Evolutionary conservation across 805 yeast species (phyloP).

Genomic region (Brettanomyces anomalus): DNA sequence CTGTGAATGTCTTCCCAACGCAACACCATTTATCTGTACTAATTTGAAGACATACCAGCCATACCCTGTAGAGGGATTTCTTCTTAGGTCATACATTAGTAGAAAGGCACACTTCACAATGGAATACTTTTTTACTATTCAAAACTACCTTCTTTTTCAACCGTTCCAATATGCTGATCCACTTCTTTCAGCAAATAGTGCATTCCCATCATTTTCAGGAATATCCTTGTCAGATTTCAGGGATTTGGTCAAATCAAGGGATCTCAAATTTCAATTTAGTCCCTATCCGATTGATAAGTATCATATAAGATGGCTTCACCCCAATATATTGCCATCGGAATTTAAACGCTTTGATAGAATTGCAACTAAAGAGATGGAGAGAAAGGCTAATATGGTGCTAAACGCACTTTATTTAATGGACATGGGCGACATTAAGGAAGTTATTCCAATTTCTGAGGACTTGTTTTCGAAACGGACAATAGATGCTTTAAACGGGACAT

Average conservation of each 20-base stretch:
- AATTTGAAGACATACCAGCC: conserved; percentile 41
- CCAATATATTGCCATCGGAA: conserved; percentile 26
- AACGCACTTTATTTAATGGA: conserved; percentile 58
- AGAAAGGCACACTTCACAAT: conserved; percentile 38
- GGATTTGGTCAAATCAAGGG: conserved; percentile 17
- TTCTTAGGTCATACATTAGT: conserved; percentile 31
- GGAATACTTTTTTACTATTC: conserved; percentile 56
- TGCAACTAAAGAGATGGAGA: conserved; percentile 58
- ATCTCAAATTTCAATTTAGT: conserved; percentile 30
- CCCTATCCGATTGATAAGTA: conserved; percentile 46
- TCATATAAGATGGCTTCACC: conserved; percentile 57
- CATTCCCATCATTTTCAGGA: not conserved
- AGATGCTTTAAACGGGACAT: conserved; percentile 22
- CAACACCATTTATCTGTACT: too few relatives aligned
- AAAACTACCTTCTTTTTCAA: conserved; percentile 51
- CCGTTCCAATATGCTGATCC: conserved; percentile 51
- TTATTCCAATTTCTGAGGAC: conserved; percentile 25
- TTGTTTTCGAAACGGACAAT: conserved; percentile 20
- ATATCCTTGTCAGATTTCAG: conserved; percentile 12
- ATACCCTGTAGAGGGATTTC: conserved; percentile 71
- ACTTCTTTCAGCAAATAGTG: conserved; percentile 29
- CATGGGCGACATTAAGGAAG: conserved; percentile 36
- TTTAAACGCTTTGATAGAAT: conserved; percentile 41
- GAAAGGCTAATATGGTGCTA: conserved; percentile 47
- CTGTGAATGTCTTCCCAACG: too few relatives aligned